Evolutionary conservation across 1,284 basidiomycete species (phyloP).

Genomic region (Papiliotrema fonsecae): DNA sequence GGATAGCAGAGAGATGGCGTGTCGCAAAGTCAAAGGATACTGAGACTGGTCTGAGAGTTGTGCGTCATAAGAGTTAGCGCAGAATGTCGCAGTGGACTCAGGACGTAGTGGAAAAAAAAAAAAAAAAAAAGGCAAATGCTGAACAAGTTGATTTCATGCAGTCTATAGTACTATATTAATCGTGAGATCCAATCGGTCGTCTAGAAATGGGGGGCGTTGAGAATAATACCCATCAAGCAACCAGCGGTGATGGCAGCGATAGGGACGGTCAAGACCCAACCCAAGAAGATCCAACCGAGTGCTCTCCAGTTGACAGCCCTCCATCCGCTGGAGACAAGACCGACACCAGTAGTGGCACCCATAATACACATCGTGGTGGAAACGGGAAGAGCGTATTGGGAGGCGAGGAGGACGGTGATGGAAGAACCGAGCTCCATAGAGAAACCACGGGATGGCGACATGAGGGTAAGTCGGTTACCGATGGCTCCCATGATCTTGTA

Average conservation of each 20-base stretch:
- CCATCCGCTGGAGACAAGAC: slow-evolving; percentile 24
- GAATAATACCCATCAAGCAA: slow-evolving; percentile 45
- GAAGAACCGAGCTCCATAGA: slow-evolving; percentile 52
- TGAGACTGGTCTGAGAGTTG: no score
- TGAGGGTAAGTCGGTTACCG: slow-evolving; percentile 51
- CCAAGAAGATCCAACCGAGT: slow-evolving; percentile 40
- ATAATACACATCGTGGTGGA: slow-evolving; percentile 47
- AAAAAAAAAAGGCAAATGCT: no score
- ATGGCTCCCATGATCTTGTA: slow-evolving; percentile 47
- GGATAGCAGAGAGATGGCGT: no score
- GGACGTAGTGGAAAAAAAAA: no score
- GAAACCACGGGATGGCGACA: slow-evolving; percentile 52
- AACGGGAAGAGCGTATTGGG: slow-evolving; percentile 46
- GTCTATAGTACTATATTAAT: no score
- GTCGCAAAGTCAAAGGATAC: no score
- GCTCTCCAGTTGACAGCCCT: slow-evolving; percentile 28
- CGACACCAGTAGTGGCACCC: slow-evolving; percentile 42
- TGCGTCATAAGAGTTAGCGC: no score
- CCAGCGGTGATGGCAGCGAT: slow-evolving; percentile 47
- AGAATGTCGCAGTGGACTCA: no score
- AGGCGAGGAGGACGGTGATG: slow-evolving; percentile 51
- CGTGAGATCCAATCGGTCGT: no score
- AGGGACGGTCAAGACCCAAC: slow-evolving; percentile 49
- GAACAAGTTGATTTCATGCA: no score
- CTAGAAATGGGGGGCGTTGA: slow-evolving; percentile 44